Base-by-base conservation (phyloP, 306 rosid species). In the Hippophae tibetana region DNA sequence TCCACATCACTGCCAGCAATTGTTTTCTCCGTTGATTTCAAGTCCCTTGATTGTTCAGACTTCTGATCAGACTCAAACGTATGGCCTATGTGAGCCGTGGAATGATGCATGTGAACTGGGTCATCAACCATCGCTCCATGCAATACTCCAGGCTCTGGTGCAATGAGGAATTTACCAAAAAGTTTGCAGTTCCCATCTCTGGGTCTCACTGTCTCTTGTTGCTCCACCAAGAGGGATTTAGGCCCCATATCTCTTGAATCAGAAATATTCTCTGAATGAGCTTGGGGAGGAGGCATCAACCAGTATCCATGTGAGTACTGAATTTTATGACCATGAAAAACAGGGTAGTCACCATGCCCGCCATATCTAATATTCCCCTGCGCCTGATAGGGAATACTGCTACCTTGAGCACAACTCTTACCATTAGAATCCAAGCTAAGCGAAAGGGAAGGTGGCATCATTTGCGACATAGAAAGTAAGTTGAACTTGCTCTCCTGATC, bases 151-250 rank as follows among this genome's bases (percentile, higher is more conserved):
- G 81, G 72, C 14, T 73, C 89, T 10, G 71, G 67, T 43, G 78
- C 59, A 45, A 75, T 54, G 57, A 92, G 97, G 51, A 96, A 82
- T 67, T 83, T 67, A 44, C 99, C 99, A 46, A 92, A 92, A 56
- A 92, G 83, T 80, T 88, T 92, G 78, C 69, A 85, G 62, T 82
- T 80, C 38, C 85, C 78, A 58, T 82, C 96, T 66, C 80, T 86
- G 7, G 80, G 75, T 63, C 78, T 85, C 12, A 68, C 57, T 60
- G 69, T 54, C 47, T 80, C 93, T 5, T 38, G 57, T 46, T 78
- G 75, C 47, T 64, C 83, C 14, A 49, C 62, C 10, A 61, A 25
- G 5, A 60, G 27, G 50, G 80, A 69, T 57, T 74, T 79, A 9
- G 72, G 61, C 65, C 72, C 54, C 61, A 51, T 42, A 50, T 84